Conservation (phyloP, 2,329 filamentous ascomycete genomes). For the Amauroascus niger region DNA sequence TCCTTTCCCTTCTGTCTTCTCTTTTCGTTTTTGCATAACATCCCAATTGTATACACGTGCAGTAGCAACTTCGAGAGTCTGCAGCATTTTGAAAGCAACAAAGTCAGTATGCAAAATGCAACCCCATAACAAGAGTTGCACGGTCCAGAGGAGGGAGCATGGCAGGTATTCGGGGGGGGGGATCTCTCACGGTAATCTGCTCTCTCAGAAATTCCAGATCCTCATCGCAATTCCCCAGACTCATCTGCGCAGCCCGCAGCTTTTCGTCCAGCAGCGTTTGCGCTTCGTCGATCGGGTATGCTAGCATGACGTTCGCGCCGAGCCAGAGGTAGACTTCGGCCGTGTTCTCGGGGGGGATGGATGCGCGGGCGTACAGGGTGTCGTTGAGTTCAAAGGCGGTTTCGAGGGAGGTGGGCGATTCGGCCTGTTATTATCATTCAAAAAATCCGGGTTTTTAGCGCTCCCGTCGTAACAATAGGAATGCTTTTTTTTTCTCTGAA, state of each 20-base stretch:
- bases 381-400: constrained; percentile 96
- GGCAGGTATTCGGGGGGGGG: not conserved
- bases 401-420: constrained; percentile 55
- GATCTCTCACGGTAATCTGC: constrained; percentile 72
- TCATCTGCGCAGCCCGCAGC: constrained; percentile 66
- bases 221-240: constrained; percentile 81
- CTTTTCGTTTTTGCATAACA: constrained; percentile 87
- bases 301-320: constrained; percentile 96
- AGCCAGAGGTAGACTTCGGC: constrained; percentile 95
- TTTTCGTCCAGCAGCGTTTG: constrained; percentile 68
- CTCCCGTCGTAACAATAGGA: not conserved
- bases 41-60: constrained; percentile 99
- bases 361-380: constrained; percentile 82
- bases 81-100: not conserved
- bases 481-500: not conserved
- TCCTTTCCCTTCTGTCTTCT: constrained; percentile 52
- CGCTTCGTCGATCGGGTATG: constrained; percentile 84
- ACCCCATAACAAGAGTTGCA: no score
- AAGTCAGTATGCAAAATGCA: no score
- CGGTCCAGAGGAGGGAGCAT: not conserved
- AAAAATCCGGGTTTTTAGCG: not conserved
- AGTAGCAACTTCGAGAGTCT: constrained; percentile 94
- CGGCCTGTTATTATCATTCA: constrained; percentile 18
- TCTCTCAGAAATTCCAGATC: constrained; percentile 91
- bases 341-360: constrained; percentile 59